These are phyloP conservation scores for Ambispora gerdemannii DNA, from an alignment of 192 early-diverging fungal genomes.

Conservation along the genomic window DNA sequence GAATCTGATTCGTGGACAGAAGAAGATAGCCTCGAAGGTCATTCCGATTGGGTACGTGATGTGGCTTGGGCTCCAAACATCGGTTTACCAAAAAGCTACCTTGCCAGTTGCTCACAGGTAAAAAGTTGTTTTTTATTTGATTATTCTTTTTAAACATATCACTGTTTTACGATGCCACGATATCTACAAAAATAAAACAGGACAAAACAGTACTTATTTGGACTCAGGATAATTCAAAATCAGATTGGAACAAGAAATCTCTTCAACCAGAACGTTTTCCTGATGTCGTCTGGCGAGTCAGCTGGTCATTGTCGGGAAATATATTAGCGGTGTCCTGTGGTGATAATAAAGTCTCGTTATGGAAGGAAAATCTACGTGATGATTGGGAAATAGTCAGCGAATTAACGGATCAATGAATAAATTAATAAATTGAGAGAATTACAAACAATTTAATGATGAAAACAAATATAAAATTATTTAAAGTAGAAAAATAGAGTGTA, in stretches of 20 bases:
- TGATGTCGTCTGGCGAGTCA: constrained; percentile 98
- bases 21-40: constrained; percentile 78
- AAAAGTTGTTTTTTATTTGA: constrained; percentile 3
- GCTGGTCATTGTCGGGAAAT: constrained; percentile 94
- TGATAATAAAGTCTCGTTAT: constrained; percentile 94
- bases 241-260: constrained; percentile 72
- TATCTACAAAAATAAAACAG: too few species aligned
- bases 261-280: constrained; percentile 77
- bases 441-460: too few species aligned
- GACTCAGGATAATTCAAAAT: constrained; percentile 73
- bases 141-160: too few species aligned
- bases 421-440: too few species aligned
- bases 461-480: too few species aligned
- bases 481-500: too few species aligned
- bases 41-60: constrained; percentile 98
- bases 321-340: constrained; percentile 94
- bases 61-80: constrained; percentile 95
- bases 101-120: constrained; percentile 92
- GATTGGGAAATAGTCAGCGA: constrained; percentile 87
- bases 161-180: too few species aligned
- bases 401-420: constrained; percentile 49
- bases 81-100: constrained; percentile 82
- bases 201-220: constrained; percentile 96
- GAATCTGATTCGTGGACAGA: constrained; percentile 79
- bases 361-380: constrained; percentile 93